Conservation (phyloP, 257 asterid genomes). For the Petunia axillaris region DNA sequence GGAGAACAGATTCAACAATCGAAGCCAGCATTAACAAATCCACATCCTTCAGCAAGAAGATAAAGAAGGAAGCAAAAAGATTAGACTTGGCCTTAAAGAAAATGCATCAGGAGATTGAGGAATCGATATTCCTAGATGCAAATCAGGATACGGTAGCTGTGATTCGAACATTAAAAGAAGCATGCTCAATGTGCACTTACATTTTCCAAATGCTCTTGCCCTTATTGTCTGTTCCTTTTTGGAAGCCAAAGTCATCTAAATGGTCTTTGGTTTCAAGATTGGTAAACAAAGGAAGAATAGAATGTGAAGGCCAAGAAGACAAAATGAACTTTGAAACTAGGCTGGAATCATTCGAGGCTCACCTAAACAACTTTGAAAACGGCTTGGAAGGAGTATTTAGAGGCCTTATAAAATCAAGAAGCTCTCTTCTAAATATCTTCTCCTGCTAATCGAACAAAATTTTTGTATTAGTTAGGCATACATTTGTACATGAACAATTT, state of each 20-base stretch:
- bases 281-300: conserved; percentile 32
- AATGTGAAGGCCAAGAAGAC: conserved; percentile 5
- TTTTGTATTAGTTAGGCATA: too few relatives aligned
- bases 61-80: conserved; percentile 31
- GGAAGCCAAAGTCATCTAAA: conserved; percentile 32
- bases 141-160: conserved; percentile 31
- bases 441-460: background rate
- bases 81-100: conserved; percentile 29
- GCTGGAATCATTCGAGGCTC: conserved; percentile 3
- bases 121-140: conserved; percentile 27
- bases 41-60: conserved; percentile 26
- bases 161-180: conserved; percentile 35
- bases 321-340: conserved; percentile 22
- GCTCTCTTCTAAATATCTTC: background rate
- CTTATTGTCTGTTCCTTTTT: conserved; percentile 33
- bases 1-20: conserved; percentile 28
- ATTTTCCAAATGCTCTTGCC: conserved; percentile 29
- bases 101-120: conserved; percentile 31
- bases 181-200: conserved; percentile 26
- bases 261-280: conserved; percentile 42
- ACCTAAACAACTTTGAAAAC: conserved; percentile 9
- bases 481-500: background rate
- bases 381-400: too few relatives aligned
- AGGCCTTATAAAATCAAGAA: too few relatives aligned
- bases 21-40: conserved; percentile 21